Percentiles rank a stretch among this genome's conserved stretches.
Conservation (phyloP, 306 rosid genomes). For the Vicia villosa region DNA sequence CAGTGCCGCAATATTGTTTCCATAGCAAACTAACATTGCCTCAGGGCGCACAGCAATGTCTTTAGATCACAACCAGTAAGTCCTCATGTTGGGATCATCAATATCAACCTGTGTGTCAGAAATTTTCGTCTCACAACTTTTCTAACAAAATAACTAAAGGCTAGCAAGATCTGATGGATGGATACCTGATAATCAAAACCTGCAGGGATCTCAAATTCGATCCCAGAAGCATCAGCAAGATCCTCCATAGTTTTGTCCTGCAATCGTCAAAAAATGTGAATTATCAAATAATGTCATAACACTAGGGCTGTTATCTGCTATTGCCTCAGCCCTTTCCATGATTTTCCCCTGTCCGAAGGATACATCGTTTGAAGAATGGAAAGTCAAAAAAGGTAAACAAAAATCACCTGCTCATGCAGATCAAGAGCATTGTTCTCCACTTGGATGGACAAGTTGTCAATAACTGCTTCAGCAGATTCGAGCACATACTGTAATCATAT, state of each 20-base stretch:
- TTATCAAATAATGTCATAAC: slow-evolving; percentile 6
- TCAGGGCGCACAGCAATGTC: neutral
- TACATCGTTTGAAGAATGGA: slow-evolving; percentile 15
- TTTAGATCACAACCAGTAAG: slow-evolving; percentile 57
- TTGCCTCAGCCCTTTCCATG: slow-evolving; percentile 5
- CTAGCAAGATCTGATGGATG: slow-evolving; percentile 2
- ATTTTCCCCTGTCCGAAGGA: neutral
- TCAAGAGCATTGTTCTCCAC: slow-evolving; percentile 51
- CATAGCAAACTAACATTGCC: slow-evolving; percentile 2
- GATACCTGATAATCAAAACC: slow-evolving; percentile 70
- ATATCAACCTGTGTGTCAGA: slow-evolving; percentile 53
- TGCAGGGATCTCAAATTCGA: slow-evolving; percentile 65
- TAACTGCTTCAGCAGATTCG: slow-evolving; percentile 50
- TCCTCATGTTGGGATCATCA: slow-evolving; percentile 53
- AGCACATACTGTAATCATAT: slow-evolving; percentile 45
- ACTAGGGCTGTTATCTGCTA: neutral
- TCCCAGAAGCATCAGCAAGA: slow-evolving; percentile 62
- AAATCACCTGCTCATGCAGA: slow-evolving; percentile 60
- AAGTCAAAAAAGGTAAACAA: slow-evolving; percentile 1
- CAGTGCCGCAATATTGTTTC: slow-evolving; percentile 34
- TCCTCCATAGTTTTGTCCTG: slow-evolving; percentile 65
- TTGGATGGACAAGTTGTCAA: slow-evolving; percentile 46
- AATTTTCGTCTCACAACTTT: neutral
- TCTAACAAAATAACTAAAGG: slow-evolving; percentile 22
- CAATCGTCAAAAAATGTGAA: slow-evolving; percentile 24